A percentile compares a stretch with the other conserved stretches of the same genome.
Evolutionary conservation across 768 basidiomycete species (phyloP).

Genomic region (Suillus decipiens): DNA sequence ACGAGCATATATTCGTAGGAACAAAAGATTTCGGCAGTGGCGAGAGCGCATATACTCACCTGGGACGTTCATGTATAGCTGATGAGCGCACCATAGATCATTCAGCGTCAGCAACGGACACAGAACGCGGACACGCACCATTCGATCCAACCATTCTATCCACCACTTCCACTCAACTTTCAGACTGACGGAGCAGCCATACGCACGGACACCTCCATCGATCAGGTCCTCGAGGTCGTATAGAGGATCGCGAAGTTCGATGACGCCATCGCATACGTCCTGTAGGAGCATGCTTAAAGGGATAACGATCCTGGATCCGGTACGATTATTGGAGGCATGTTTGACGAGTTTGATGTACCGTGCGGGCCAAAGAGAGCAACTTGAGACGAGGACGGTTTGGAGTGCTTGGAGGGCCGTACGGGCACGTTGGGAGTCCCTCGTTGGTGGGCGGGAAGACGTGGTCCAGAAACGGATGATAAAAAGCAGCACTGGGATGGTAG

Average conservation of each 20-base stretch:
- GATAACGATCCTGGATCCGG: slow-evolving; percentile 30
- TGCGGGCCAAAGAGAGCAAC: slow-evolving; percentile 45
- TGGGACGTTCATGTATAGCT: slow-evolving; percentile 6
- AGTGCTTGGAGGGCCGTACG: slow-evolving; percentile 38
- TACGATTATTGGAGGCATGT: slow-evolving; percentile 9
- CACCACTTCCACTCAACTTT: slow-evolving; percentile 35
- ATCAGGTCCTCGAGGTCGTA: slow-evolving; percentile 42
- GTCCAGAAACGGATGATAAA: background rate
- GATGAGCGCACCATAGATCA: background rate
- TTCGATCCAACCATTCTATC: slow-evolving; percentile 25
- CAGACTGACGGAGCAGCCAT: slow-evolving; percentile 42
- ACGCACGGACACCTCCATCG: slow-evolving; percentile 30
- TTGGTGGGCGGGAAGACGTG: slow-evolving; percentile 7
- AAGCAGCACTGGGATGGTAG: background rate
- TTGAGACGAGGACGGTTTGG: slow-evolving; percentile 43
- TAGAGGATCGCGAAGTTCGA: slow-evolving; percentile 47
- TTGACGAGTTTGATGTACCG: slow-evolving; percentile 37
- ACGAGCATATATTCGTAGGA: background rate
- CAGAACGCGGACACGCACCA: slow-evolving; percentile 20
- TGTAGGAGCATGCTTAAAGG: slow-evolving; percentile 39
- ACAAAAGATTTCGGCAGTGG: background rate
- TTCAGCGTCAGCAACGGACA: background rate
- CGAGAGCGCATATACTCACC: slow-evolving; percentile 24
- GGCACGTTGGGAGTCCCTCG: slow-evolving; percentile 16
- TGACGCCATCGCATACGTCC: slow-evolving; percentile 36